Percentiles rank a stretch among this genome's conserved stretches.
These are phyloP conservation scores for Fusarium metavorans DNA, from an alignment of 2,329 filamentous ascomycete genomes.

Conservation along the genomic window DNA sequence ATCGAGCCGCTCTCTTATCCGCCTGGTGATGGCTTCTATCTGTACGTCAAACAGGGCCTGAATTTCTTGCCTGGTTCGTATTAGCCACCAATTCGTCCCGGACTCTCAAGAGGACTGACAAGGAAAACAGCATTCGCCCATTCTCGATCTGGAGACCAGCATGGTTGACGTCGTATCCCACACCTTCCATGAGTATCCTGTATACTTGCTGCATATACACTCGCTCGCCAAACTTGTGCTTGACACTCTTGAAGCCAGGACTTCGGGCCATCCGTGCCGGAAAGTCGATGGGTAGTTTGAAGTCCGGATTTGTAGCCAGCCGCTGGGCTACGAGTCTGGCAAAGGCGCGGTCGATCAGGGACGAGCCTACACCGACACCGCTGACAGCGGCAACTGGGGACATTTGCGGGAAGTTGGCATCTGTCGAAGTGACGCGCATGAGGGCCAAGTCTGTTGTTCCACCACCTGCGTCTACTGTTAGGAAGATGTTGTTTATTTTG, in stretches of 20 bases:
- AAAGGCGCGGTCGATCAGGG: conserved; percentile 60
- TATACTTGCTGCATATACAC: conserved; percentile 56
- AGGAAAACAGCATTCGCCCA: conserved; percentile 55
- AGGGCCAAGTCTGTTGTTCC: conserved; percentile 61
- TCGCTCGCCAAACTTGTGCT: conserved; percentile 59
- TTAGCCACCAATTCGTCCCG: background rate
- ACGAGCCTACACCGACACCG: conserved; percentile 60
- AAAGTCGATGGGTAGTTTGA: conserved; percentile 52
- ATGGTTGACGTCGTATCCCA: conserved; percentile 55
- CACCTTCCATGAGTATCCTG: conserved; percentile 58
- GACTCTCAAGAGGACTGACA: conserved; percentile 44
- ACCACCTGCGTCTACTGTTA: conserved; percentile 60
- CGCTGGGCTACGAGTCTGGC: conserved; percentile 53
- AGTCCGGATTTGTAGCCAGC: conserved; percentile 51
- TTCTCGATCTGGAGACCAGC: conserved; percentile 52
- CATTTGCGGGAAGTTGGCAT: conserved; percentile 45
- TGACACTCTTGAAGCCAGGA: conserved; percentile 53
- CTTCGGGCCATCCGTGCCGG: conserved; percentile 53
- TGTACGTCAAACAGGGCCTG: conserved; percentile 56
- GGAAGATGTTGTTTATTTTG: conserved; percentile 53
- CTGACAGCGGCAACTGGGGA: conserved; percentile 54
- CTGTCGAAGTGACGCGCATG: conserved; percentile 53
- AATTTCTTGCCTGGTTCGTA: conserved; percentile 53
- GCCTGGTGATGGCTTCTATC: conserved; percentile 48
- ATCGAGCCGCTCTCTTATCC: conserved; percentile 55